These are phyloP conservation scores for Phytophthora melonis DNA, from an alignment of 352 stramenopile genomes.

Conservation along the genomic window DNA sequence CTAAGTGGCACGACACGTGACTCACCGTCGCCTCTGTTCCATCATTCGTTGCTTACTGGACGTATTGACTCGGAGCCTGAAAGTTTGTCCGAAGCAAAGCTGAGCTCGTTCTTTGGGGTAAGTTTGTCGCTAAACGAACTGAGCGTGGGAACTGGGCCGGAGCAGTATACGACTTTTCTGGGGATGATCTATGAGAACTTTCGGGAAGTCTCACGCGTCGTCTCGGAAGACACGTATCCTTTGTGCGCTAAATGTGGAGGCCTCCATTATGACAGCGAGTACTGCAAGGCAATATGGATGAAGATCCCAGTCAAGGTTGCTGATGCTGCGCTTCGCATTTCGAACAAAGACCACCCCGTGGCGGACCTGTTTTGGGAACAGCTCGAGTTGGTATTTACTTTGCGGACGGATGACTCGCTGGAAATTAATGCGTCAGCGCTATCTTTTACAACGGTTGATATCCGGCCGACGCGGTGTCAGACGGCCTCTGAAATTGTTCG, in stretches of 20 bases:
- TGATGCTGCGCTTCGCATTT: conserved; percentile 80
- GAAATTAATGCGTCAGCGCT: conserved; percentile 71
- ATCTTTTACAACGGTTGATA: conserved; percentile 70
- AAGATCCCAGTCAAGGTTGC: conserved; percentile 80
- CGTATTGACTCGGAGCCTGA: conserved; percentile 81
- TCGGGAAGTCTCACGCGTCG: conserved; percentile 75
- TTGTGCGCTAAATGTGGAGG: conserved; percentile 68
- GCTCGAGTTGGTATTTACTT: conserved; percentile 77
- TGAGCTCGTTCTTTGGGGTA: conserved; percentile 76
- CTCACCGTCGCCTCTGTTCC: conserved; percentile 70
- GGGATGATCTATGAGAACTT: conserved; percentile 92
- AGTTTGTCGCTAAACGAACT: conserved; percentile 83
- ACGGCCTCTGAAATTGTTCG: conserved; percentile 75
- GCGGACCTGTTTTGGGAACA: conserved; percentile 86
- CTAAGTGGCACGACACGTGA: conserved; percentile 74
- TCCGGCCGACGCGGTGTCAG: conserved; percentile 59
- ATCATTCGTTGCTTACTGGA: conserved; percentile 82
- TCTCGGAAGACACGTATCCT: conserved; percentile 86
- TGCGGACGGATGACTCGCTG: conserved; percentile 86
- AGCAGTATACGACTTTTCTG: conserved; percentile 79
- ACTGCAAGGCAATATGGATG: conserved; percentile 84
- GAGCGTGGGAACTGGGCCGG: conserved; percentile 62
- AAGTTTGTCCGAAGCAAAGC: conserved; percentile 59
- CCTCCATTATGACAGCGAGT: conserved; percentile 68
- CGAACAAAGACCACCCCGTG: conserved; percentile 61